Conservation (phyloP, 2,329 filamentous ascomycete species). For the Aurifilum marmelostoma region DNA sequence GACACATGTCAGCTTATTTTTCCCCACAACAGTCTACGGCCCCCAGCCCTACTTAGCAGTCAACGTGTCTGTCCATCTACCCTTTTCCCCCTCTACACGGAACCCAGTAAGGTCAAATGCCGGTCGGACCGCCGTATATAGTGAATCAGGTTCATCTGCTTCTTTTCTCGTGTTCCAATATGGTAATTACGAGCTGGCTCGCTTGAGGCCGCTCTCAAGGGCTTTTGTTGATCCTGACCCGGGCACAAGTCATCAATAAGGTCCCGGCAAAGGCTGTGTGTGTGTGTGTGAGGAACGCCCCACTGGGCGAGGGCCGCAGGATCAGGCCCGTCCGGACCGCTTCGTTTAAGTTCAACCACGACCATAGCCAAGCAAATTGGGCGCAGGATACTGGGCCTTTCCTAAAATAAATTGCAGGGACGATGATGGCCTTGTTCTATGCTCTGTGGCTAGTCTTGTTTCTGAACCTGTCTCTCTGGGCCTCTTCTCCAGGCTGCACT, state of each 20-base stretch:
- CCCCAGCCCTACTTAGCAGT: background rate
- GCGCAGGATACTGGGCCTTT: background rate
- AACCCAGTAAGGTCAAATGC: background rate
- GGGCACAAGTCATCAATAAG: background rate
- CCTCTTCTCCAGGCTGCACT: background rate
- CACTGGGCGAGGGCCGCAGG: background rate
- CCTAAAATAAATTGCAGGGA: background rate
- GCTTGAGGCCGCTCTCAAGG: background rate
- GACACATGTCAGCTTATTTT: background rate
- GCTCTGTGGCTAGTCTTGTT: background rate
- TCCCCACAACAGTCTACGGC: background rate
- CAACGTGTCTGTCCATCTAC: background rate
- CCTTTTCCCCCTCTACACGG: background rate
- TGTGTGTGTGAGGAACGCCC: background rate
- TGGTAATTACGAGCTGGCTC: slow-evolving; percentile 1
- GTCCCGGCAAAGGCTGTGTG: background rate
- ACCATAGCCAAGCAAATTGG: background rate
- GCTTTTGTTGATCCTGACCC: background rate
- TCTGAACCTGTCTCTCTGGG: background rate
- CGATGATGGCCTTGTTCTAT: background rate
- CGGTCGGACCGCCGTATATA: background rate
- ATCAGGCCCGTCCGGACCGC: background rate
- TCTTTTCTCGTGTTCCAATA: background rate
- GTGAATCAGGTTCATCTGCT: background rate
- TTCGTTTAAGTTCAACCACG: background rate